Conservation (phyloP, 2,329 filamentous ascomycete species). For the Fusarium denticulatum region DNA sequence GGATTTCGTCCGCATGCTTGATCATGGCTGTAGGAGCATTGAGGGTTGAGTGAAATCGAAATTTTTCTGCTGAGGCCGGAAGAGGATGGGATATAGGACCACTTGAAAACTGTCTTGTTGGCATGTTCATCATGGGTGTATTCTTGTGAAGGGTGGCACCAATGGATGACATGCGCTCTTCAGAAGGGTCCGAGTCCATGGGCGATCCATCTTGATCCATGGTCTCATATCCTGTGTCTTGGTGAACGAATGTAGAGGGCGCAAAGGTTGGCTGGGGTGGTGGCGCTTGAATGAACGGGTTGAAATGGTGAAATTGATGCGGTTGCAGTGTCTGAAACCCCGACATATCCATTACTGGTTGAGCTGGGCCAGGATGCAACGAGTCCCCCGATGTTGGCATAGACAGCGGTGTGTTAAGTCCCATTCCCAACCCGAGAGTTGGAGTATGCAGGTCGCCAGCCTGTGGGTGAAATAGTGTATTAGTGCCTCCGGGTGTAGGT, state of each 20-base stretch:
- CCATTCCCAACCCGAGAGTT: constrained; percentile 76
- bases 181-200: constrained; percentile 64
- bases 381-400: constrained; percentile 75
- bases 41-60: constrained; percentile 88
- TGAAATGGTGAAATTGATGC: constrained; percentile 72
- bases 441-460: constrained; percentile 90
- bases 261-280: constrained; percentile 71
- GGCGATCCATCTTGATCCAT: constrained; percentile 80
- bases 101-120: constrained; percentile 59
- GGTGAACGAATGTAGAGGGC: constrained; percentile 82
- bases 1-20: constrained; percentile 87
- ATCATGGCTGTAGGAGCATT: constrained; percentile 98
- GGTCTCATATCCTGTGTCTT: constrained; percentile 81
- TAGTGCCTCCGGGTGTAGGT: constrained; percentile 83
- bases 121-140: constrained; percentile 68
- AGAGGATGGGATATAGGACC: constrained; percentile 58
- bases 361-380: constrained; percentile 66
- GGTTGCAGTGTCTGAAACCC: constrained; percentile 72
- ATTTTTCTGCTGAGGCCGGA: constrained; percentile 72
- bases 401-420: constrained; percentile 82
- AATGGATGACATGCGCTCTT: constrained; percentile 63
- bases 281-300: constrained; percentile 74
- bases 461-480: constrained; percentile 82
- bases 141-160: constrained; percentile 71
- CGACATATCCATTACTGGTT: constrained; percentile 68